A percentile compares a stretch with the other conserved stretches of the same genome.
These are phyloP conservation scores for Candida tetrigidarum DNA, from an alignment of 1,139 yeast species.

Conservation along the genomic window DNA sequence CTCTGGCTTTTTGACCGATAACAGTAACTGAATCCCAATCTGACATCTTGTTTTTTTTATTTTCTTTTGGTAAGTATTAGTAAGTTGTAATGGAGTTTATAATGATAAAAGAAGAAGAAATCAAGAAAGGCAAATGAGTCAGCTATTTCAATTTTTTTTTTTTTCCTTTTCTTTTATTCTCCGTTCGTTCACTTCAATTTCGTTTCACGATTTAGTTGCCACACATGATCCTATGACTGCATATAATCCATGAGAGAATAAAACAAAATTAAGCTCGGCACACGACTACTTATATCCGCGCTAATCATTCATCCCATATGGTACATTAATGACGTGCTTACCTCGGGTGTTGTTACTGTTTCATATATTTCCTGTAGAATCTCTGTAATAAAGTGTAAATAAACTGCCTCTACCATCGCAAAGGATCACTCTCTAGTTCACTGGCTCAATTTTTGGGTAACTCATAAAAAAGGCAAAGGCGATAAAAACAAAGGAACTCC, in stretches of 20 bases:
- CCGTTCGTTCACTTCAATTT: constrained; percentile 3
- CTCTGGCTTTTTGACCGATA: constrained; percentile 87
- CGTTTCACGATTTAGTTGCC: constrained; percentile 3
- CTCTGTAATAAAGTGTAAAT: too few species aligned
- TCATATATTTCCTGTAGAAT: too few species aligned
- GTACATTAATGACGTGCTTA: too few species aligned
- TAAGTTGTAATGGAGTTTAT: not conserved
- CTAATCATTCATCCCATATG: not conserved
- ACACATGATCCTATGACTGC: constrained; percentile 1
- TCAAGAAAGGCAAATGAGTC: not conserved
- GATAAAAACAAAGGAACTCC: too few species aligned
- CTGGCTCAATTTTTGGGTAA: too few species aligned
- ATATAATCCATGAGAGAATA: not conserved
- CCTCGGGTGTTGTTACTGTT: too few species aligned
- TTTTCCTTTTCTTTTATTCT: not conserved
- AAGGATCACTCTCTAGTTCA: too few species aligned
- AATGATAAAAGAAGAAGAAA: not conserved
- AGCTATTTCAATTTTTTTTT: not conserved
- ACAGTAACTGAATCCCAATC: constrained; percentile 93
- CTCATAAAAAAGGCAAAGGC: too few species aligned
- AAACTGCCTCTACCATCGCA: too few species aligned
- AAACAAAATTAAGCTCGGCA: not conserved
- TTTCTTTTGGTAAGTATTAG: not conserved
- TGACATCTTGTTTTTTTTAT: constrained; percentile 43
- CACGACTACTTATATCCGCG: not conserved